Percentiles rank a stretch among this genome's conserved stretches.
These are phyloP conservation scores for Spizellomyces sp. DNA, from an alignment of 192 early-diverging fungal genomes.

Conservation along the genomic window DNA sequence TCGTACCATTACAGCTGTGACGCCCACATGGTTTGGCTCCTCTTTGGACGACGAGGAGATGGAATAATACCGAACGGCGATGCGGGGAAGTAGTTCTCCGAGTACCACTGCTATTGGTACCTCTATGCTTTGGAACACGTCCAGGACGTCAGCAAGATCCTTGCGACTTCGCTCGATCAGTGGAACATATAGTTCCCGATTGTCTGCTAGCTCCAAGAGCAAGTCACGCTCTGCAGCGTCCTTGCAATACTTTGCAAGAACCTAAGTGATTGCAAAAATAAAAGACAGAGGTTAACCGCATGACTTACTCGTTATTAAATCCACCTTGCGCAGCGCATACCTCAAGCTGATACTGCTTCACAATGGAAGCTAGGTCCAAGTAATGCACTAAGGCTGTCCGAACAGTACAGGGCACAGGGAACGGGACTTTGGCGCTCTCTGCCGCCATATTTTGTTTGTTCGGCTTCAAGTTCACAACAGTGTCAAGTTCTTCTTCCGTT, in stretches of 20 bases:
- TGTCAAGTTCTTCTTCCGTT: constrained; percentile 64
- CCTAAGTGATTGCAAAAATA: constrained; percentile 25
- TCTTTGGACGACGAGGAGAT: constrained; percentile 91
- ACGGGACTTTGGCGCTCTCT: constrained; percentile 79
- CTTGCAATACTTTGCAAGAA: constrained; percentile 49
- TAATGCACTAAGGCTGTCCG: constrained; percentile 88
- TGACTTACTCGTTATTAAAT: no score
- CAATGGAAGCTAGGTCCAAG: constrained; percentile 77
- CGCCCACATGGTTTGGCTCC: constrained; percentile 70
- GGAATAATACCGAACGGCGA: constrained; percentile 92
- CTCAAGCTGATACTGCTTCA: constrained; percentile 63
- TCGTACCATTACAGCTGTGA: constrained; percentile 89
- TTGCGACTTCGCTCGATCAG: constrained; percentile 50
- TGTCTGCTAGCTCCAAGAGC: constrained; percentile 43
- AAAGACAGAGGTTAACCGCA: no score
- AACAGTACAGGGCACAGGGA: constrained; percentile 81
- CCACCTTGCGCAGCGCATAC: constrained; percentile 15
- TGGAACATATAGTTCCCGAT: constrained; percentile 44
- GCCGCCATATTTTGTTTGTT: constrained; percentile 54
- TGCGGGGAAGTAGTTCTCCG: constrained; percentile 74
- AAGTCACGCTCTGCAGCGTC: constrained; percentile 38
- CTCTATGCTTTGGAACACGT: constrained; percentile 61
- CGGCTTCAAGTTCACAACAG: constrained; percentile 67
- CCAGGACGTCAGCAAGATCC: constrained; percentile 76
- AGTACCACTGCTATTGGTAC: constrained; percentile 79